Conservation (phyloP, 306 rosid species). For the Malus asiatica region DNA sequence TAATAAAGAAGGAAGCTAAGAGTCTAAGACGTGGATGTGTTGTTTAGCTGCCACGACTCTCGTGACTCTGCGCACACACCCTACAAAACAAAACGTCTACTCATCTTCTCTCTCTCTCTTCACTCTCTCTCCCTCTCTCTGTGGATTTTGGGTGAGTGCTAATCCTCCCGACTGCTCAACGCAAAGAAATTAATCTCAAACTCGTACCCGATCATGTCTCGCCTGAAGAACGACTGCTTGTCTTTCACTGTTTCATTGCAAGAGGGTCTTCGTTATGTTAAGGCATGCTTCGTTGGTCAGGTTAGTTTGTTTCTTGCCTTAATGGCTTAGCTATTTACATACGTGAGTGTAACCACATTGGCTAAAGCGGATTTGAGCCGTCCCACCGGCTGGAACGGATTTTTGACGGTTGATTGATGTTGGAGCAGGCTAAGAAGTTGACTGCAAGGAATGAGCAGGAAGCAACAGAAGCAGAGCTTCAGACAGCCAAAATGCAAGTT, state of each 20-base stretch:
- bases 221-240: conserved; percentile 15
- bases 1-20: too few species aligned
- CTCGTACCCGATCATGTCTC: background rate
- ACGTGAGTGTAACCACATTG: too few species aligned
- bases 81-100: too few species aligned
- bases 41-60: background rate
- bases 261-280: conserved; percentile 20
- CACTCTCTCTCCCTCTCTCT: too few species aligned
- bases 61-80: too few species aligned
- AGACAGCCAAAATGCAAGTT: conserved; percentile 35
- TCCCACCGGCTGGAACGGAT: too few species aligned
- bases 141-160: too few species aligned
- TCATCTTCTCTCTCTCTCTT: too few species aligned
- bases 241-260: conserved; percentile 16
- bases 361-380: too few species aligned
- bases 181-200: too few species aligned
- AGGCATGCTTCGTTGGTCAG: conserved; percentile 33
- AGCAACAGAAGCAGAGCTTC: conserved; percentile 33
- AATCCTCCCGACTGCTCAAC: too few species aligned
- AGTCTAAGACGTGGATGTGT: background rate
- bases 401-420: background rate
- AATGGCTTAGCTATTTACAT: too few species aligned
- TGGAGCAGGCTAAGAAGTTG: conserved; percentile 25
- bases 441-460: conserved; percentile 35
- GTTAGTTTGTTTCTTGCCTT: background rate